Conservation (phyloP, 345 rosid species). For the Citrus unshiu region DNA sequence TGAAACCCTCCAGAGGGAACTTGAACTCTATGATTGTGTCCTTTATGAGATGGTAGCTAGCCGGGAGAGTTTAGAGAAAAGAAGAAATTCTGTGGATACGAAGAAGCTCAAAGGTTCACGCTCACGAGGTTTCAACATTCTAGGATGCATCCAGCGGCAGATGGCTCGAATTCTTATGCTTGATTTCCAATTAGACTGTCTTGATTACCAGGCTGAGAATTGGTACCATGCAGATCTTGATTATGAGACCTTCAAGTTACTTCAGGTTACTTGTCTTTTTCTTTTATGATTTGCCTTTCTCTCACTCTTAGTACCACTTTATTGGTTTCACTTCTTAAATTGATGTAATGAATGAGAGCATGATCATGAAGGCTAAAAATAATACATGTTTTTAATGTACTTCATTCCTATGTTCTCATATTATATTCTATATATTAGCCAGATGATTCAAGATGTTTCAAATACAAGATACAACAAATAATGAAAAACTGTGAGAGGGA, state of each 20-base stretch:
- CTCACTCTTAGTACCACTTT: conserved; percentile 38
- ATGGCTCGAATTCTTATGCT: conserved; percentile 74
- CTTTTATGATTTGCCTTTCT: neutral
- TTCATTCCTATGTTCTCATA: neutral
- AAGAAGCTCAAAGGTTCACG: conserved; percentile 57
- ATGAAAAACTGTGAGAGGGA: neutral
- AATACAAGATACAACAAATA: neutral
- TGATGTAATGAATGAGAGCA: neutral
- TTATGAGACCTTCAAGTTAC: conserved; percentile 78
- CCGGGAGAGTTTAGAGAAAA: conserved; percentile 69
- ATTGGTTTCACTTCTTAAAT: neutral
- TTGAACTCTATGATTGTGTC: conserved; percentile 74
- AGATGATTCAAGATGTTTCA: neutral
- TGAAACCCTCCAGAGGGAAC: conserved; percentile 75
- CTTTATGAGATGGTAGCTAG: conserved; percentile 95
- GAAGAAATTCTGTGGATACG: conserved; percentile 43
- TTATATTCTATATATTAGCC: neutral
- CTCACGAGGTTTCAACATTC: conserved; percentile 64
- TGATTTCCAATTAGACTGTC: conserved; percentile 88
- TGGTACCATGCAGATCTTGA: conserved; percentile 99
- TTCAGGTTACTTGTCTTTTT: conserved; percentile 58
- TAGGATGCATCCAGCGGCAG: conserved; percentile 81
- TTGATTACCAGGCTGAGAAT: conserved; percentile 70
- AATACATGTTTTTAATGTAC: neutral
- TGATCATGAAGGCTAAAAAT: neutral